phyloP scores from a whole-genome alignment of 805 yeast genomes.

The Candida sphagnicola region DNA sequence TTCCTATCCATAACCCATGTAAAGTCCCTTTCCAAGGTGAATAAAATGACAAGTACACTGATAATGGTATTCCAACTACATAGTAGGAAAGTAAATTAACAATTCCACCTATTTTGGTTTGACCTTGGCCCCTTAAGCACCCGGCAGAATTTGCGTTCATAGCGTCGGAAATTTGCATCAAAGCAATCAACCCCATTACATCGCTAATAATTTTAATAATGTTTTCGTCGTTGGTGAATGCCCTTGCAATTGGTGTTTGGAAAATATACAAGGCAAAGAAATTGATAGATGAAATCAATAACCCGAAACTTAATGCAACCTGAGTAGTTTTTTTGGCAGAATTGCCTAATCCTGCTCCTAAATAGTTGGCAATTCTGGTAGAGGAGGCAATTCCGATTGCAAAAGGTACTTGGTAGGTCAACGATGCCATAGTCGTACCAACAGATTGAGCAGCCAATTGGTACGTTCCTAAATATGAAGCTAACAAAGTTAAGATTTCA shows the following conservation, averaged over 20 bases:
- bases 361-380: conserved; percentile 53
- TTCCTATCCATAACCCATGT: conserved; percentile 64
- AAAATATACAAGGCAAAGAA: conserved; percentile 27
- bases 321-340: conserved; percentile 34
- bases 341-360: conserved; percentile 43
- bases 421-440: conserved; percentile 46
- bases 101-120: conserved; percentile 59
- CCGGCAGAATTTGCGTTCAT: conserved; percentile 72
- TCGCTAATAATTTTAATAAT: conserved; percentile 49
- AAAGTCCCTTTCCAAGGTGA: conserved; percentile 44
- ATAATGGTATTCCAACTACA: conserved; percentile 58
- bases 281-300: conserved; percentile 29
- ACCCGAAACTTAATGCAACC: conserved; percentile 35
- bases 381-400: conserved; percentile 57
- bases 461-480: conserved; percentile 51
- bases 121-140: conserved; percentile 74
- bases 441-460: conserved; percentile 50
- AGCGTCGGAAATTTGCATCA: conserved; percentile 69
- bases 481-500: conserved; percentile 51
- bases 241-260: conserved; percentile 28
- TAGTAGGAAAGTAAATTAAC: conserved; percentile 57
- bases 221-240: conserved; percentile 58
- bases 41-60: conserved; percentile 50
- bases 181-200: conserved; percentile 60
- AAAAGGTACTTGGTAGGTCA: conserved; percentile 55